Percentiles rank a stretch among this genome's conserved stretches.
Conservation (phyloP, 441 rosid genomes). For the Aleurites moluccanus region DNA sequence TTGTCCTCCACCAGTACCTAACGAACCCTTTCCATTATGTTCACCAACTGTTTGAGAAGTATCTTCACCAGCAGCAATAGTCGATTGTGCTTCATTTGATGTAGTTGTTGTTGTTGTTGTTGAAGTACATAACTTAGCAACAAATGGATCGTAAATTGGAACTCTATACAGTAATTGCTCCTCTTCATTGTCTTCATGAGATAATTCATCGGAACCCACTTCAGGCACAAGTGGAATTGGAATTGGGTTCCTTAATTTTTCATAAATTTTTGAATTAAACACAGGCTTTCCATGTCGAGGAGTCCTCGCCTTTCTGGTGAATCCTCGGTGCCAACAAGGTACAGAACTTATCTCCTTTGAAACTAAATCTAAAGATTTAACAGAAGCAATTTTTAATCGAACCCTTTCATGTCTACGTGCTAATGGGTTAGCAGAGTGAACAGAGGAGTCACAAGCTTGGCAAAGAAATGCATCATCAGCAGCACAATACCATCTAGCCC, state of each 20-base stretch:
- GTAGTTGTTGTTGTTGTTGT: slow-evolving; percentile 32
- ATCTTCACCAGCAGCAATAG: slow-evolving; percentile 4
- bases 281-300: slow-evolving; percentile 50
- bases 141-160: slow-evolving; percentile 65
- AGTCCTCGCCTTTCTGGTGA: slow-evolving; percentile 78
- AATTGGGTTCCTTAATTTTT: slow-evolving; percentile 11
- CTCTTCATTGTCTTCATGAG: slow-evolving; percentile 56
- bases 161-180: slow-evolving; percentile 83
- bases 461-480: slow-evolving; percentile 98
- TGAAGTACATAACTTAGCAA: slow-evolving; percentile 43
- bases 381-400: slow-evolving; percentile 61
- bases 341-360: slow-evolving; percentile 16
- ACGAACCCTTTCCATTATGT: slow-evolving; percentile 26
- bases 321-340: slow-evolving; percentile 79
- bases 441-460: slow-evolving; percentile 74
- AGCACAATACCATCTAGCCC: slow-evolving; percentile 95
- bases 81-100: slow-evolving; percentile 20
- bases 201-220: slow-evolving; percentile 54
- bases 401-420: slow-evolving; percentile 87
- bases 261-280: background rate
- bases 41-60: slow-evolving; percentile 15
- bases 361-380: slow-evolving; percentile 25
- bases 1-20: slow-evolving; percentile 4
- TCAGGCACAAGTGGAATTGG: slow-evolving; percentile 65
- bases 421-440: slow-evolving; percentile 81